phyloP scores from a whole-genome alignment of 345 rosid genomes.

The Alliaria petiolata region DNA sequence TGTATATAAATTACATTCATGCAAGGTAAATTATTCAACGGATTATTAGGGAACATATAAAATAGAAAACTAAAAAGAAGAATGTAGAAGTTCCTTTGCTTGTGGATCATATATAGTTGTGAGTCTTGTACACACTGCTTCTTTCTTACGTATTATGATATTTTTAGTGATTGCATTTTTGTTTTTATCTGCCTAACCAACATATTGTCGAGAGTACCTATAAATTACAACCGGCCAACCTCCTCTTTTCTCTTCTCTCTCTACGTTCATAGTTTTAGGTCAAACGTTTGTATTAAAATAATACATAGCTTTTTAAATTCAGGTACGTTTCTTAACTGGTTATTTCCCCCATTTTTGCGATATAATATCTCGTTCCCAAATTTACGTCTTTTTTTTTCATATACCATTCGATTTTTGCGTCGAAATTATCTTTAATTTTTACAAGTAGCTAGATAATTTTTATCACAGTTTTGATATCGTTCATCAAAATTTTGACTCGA shows the following conservation, averaged over 20 bases:
- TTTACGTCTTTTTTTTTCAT: not conserved
- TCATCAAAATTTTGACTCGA: not conserved
- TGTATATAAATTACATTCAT: not conserved
- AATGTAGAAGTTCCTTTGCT: not conserved
- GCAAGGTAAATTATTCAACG: not conserved
- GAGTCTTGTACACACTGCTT: not conserved
- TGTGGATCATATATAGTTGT: not conserved
- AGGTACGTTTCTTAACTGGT: not conserved
- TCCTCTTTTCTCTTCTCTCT: not conserved
- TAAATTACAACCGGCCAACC: slow-evolving; percentile 22
- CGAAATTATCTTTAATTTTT: not conserved
- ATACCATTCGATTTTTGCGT: not conserved
- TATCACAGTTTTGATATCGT: not conserved
- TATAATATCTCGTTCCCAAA: not conserved
- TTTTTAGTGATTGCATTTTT: slow-evolving; percentile 6
- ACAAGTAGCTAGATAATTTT: not conserved
- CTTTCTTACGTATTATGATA: slow-evolving; percentile 19
- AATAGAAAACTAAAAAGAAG: not conserved
- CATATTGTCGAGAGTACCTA: slow-evolving; percentile 20
- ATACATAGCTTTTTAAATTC: not conserved
- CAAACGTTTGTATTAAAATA: not conserved
- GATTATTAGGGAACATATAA: not conserved
- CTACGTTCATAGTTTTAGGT: not conserved
- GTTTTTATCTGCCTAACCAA: slow-evolving; percentile 13
- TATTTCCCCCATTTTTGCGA: not conserved